Evolutionary conservation across 192 early-diverging fungal genomes (phyloP), one percentile per base, ranked within the genome.

Genomic region (Backusella mclennaniae): DNA sequence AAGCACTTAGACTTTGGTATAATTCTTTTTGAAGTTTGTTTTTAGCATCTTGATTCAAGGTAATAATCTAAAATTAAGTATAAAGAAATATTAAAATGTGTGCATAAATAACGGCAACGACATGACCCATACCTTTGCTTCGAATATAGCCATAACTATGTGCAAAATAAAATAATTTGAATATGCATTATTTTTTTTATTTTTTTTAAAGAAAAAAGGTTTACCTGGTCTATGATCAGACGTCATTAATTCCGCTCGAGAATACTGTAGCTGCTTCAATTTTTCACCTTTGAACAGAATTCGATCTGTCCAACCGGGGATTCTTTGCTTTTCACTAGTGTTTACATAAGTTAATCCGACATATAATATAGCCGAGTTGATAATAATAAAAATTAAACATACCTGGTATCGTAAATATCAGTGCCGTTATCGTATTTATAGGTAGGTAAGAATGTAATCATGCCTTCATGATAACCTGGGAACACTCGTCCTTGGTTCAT

Each of bases 381-480:
- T 49, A 41, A 35, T 26, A 71, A 39, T 26, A 26, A 41, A 2
- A 68, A 44, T 41, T 56, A 79, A 36, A 77, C 66, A 59, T 83
- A 92, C 83, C 89, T 90, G 0, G 92, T 90, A 73, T 95, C 94
- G 79, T 95, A 95, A 17, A 77, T 68, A 73, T 85, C 79, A 0
- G 90, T 92, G 4, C 89, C 88, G 76, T 90, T 91, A 79, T 95
- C 91, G 81, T 92, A 95, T 77, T 95, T 94, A 82, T 95, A 95
- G 0, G 94, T 95, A 1, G 94, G 94, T 26, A 82, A 78, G 80
- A 95, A 95, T 1, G 86, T 86, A 52, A 95, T 89, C 35, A 76
- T 74, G 0, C 88, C 92, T 84, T 99, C 97, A 38, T 83, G 73
- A 84, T 95, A 99, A 0, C 90, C 95, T 6, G 78, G 73, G 74